Conservation (phyloP, 179 eudicot genomes). For the Patellifolia procumbens region DNA sequence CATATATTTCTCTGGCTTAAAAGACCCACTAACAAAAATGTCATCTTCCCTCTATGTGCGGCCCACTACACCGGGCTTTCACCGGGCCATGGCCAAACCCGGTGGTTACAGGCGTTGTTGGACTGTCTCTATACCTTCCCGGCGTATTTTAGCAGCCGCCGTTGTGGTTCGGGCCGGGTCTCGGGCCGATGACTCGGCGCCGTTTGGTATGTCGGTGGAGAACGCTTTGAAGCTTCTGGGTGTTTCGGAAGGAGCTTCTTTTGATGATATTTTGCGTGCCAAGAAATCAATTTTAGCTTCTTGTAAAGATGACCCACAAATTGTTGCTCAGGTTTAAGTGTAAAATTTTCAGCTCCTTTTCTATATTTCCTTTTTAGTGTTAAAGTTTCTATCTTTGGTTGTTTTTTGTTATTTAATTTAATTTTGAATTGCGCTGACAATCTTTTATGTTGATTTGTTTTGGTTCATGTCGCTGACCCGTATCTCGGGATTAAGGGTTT, state of each 20-base stretch:
- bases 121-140: conserved; percentile 26
- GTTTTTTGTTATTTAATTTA: too few species aligned
- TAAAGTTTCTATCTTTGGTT: neutral
- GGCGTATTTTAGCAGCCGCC: conserved; percentile 26
- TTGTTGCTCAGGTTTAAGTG: conserved; percentile 64
- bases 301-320: conserved; percentile 70
- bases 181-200: conserved; percentile 85
- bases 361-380: neutral
- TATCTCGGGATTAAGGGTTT: too few species aligned
- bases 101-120: conserved; percentile 23
- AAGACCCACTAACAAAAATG: conserved; percentile 33
- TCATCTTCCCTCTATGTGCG: conserved; percentile 63
- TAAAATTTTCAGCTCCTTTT: neutral
- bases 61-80: conserved; percentile 40
- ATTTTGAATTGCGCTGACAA: too few species aligned
- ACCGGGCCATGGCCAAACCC: conserved; percentile 26
- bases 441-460: too few species aligned
- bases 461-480: too few species aligned
- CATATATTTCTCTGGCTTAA: conserved; percentile 5
- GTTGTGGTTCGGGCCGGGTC: conserved; percentile 57
- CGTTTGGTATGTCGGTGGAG: conserved; percentile 88
- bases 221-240: conserved; percentile 86
- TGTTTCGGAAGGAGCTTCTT: conserved; percentile 78
- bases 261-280: conserved; percentile 85
- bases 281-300: conserved; percentile 65